Conservation (phyloP, 495 filamentous ascomycete genomes). For the Saxispiralis lemnorum region DNA sequence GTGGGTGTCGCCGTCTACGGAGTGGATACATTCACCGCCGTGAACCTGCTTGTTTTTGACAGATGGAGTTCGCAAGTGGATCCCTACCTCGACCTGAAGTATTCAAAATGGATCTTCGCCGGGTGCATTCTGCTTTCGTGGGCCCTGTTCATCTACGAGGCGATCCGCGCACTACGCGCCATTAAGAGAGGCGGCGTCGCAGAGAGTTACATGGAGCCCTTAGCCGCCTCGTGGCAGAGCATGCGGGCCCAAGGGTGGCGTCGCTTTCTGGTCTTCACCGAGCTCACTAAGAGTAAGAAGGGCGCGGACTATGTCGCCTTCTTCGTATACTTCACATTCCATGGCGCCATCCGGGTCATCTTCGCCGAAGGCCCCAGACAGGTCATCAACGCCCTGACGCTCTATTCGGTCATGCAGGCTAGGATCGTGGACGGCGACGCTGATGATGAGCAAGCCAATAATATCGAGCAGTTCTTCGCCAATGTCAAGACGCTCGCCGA, state of each 20-base stretch:
- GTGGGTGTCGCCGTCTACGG: slow-evolving; percentile 71
- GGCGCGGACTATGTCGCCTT: slow-evolving; percentile 80
- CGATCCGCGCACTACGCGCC: slow-evolving; percentile 55
- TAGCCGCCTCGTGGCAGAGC: slow-evolving; percentile 68
- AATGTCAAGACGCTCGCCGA: slow-evolving; percentile 57
- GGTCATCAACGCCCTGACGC: slow-evolving; percentile 69
- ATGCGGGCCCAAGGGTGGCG: slow-evolving; percentile 59
- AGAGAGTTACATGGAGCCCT: slow-evolving; percentile 71
- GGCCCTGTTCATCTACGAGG: slow-evolving; percentile 56
- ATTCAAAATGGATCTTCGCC: slow-evolving; percentile 79
- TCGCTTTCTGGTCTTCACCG: slow-evolving; percentile 80
- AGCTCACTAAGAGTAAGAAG: slow-evolving; percentile 80
- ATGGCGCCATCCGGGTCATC: slow-evolving; percentile 75
- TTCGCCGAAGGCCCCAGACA: slow-evolving; percentile 84
- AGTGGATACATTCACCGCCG: slow-evolving; percentile 80
- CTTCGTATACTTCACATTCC: slow-evolving; percentile 87
- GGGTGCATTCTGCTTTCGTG: slow-evolving; percentile 77
- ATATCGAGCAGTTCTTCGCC: slow-evolving; percentile 24
- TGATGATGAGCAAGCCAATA: slow-evolving; percentile 27
- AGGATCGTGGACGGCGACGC: slow-evolving; percentile 45
- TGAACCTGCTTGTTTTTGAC: slow-evolving; percentile 75
- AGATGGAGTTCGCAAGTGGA: slow-evolving; percentile 41
- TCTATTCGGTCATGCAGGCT: slow-evolving; percentile 59
- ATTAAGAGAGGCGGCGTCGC: slow-evolving; percentile 75
- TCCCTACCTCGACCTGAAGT: slow-evolving; percentile 47